phyloP scores from a whole-genome alignment of 352 stramenopile genomes.

The Globisporangium recalcitrans region DNA sequence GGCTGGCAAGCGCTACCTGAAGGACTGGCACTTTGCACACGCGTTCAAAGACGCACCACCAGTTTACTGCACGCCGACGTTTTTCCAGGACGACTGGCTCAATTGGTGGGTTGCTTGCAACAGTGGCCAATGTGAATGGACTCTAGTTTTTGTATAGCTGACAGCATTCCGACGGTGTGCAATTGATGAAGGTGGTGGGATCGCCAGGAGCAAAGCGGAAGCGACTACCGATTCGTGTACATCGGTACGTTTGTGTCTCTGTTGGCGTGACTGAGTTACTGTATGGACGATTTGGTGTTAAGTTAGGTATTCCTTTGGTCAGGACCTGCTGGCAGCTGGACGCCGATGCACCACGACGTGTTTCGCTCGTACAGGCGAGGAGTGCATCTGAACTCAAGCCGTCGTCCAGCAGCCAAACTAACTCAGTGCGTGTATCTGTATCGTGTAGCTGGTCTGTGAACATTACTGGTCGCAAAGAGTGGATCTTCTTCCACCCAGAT shows the following conservation, averaged over 20 bases:
- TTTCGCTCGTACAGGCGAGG: slow-evolving; percentile 91
- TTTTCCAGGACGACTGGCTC: slow-evolving; percentile 91
- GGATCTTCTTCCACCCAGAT: slow-evolving; percentile 84
- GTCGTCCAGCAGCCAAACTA: not conserved
- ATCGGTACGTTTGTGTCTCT: slow-evolving; percentile 47
- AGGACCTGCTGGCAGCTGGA: slow-evolving; percentile 87
- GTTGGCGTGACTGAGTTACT: not conserved
- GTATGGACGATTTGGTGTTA: not conserved
- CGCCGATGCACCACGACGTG: slow-evolving; percentile 94
- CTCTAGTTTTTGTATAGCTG: not conserved
- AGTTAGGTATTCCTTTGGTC: not conserved
- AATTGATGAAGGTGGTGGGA: slow-evolving; percentile 62
- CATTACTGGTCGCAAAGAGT: slow-evolving; percentile 92
- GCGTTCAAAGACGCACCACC: slow-evolving; percentile 35
- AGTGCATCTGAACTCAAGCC: not conserved
- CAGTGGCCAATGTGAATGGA: too few species aligned
- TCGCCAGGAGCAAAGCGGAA: slow-evolving; percentile 45
- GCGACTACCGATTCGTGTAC: slow-evolving; percentile 97
- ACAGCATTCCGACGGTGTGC: not conserved
- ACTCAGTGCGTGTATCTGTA: not conserved
- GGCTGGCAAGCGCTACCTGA: slow-evolving; percentile 67
- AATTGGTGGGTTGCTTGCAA: slow-evolving; percentile 68
- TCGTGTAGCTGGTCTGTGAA: slow-evolving; percentile 93
- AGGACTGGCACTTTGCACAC: slow-evolving; percentile 85
- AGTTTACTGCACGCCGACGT: slow-evolving; percentile 74